Percentiles rank a stretch among this genome's conserved stretches.
Conservation (phyloP, 805 yeast species). For the Ogataea thermomethanolica region DNA sequence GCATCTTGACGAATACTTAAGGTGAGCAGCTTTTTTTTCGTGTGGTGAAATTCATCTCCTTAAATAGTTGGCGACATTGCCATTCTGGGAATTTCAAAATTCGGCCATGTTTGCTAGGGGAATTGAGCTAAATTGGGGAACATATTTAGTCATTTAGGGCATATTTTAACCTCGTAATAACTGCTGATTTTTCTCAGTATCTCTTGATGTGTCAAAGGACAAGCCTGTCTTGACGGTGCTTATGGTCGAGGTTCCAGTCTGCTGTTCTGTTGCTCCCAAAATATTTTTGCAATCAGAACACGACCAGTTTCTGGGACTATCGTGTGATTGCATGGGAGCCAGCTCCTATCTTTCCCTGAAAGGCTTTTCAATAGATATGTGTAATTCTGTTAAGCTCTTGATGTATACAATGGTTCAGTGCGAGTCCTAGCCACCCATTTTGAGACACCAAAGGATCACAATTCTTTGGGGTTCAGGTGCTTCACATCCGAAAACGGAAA, state of each 20-base stretch:
- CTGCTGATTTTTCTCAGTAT: too few relatives aligned
- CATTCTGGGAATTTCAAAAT: constrained; percentile 19
- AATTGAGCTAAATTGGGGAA: constrained; percentile 3
- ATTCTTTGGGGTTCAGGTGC: background rate
- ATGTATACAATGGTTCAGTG: background rate
- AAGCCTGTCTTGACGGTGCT: too few relatives aligned
- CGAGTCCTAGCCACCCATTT: too few relatives aligned
- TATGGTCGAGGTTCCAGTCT: too few relatives aligned
- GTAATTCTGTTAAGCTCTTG: too few relatives aligned
- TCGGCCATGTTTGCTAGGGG: constrained; percentile 7
- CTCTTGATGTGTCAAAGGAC: too few relatives aligned
- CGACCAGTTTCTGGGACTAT: background rate
- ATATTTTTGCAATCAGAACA: background rate
- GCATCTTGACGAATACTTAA: constrained; percentile 51
- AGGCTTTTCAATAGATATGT: too few relatives aligned
- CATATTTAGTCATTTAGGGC: background rate
- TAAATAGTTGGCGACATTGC: constrained; percentile 14
- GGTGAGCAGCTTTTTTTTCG: constrained; percentile 10
- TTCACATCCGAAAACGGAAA: constrained; percentile 14
- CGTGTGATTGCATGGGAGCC: too few relatives aligned
- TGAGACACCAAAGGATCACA: too few relatives aligned
- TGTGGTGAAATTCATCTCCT: constrained; percentile 11
- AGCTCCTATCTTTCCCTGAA: background rate
- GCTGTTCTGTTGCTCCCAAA: constrained; percentile 5
- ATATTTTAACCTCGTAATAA: background rate